Percentiles rank a stretch among this genome's conserved stretches.
Conservation (phyloP, 1,284 basidiomycete genomes). For the Cystobasidiaceae sp. region DNA sequence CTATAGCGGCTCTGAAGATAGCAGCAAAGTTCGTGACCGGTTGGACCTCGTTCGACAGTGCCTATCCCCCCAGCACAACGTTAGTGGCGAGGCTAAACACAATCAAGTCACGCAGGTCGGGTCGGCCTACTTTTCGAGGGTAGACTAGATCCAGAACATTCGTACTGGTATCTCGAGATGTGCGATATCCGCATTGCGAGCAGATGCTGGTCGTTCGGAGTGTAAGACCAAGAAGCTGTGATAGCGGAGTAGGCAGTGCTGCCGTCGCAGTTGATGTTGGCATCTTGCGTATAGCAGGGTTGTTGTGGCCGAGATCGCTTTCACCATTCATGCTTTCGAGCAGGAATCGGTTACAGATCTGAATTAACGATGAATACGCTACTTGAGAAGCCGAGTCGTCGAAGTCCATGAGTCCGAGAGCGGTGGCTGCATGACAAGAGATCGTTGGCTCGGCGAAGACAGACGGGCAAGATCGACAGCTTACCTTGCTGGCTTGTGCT, state of each 20-base stretch:
- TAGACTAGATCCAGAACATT: conserved; percentile 85
- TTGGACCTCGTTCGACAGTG: conserved; percentile 54
- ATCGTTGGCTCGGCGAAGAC: conserved; percentile 28
- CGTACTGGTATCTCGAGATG: conserved; percentile 66
- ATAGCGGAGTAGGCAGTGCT: conserved; percentile 56
- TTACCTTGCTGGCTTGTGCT: conserved; percentile 67
- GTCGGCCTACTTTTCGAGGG: conserved; percentile 62
- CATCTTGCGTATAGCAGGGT: conserved; percentile 3
- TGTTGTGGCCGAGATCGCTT: conserved; percentile 37
- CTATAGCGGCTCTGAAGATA: conserved; percentile 68
- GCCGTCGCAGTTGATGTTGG: conserved; percentile 33
- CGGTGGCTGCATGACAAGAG: conserved; percentile 63
- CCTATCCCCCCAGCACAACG: no score
- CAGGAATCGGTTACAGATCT: conserved; percentile 90
- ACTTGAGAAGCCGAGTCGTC: conserved; percentile 65
- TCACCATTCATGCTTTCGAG: conserved; percentile 71
- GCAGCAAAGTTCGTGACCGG: conserved; percentile 60
- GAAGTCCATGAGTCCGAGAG: conserved; percentile 84
- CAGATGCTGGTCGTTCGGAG: conserved; percentile 71
- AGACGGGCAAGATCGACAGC: conserved; percentile 25
- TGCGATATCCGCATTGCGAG: conserved; percentile 62
- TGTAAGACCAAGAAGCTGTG: conserved; percentile 72
- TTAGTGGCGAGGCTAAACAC: neutral
- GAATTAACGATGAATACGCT: conserved; percentile 77
- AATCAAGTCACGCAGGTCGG: neutral